These are phyloP conservation scores for Saccharomycopsis lassenensis DNA, from an alignment of 805 yeast species.

Conservation along the genomic window DNA sequence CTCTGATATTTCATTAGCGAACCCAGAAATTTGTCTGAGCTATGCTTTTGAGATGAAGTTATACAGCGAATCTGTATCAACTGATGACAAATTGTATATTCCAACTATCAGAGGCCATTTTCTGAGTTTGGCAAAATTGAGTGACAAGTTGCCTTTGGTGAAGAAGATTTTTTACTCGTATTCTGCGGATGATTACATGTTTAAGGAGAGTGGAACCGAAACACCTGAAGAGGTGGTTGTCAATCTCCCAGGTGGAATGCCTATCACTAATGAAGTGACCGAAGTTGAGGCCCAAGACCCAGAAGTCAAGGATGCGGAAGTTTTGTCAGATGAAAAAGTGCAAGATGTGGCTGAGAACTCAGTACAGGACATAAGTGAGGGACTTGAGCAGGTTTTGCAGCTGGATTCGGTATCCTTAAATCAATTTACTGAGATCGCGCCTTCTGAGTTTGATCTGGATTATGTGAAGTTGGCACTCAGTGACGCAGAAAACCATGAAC, in stretches of 20 bases:
- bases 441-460: background rate
- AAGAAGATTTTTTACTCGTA: conserved; percentile 26
- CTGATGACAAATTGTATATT: conserved; percentile 30
- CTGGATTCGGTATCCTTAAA: too few relatives aligned
- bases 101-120: conserved; percentile 34
- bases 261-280: too few relatives aligned
- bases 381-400: too few relatives aligned
- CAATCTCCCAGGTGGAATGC: too few relatives aligned
- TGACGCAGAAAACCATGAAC: background rate
- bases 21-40: conserved; percentile 39
- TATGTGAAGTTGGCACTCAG: background rate
- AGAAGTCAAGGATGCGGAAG: too few relatives aligned
- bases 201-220: too few relatives aligned
- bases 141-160: conserved; percentile 24
- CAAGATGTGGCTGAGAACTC: too few relatives aligned
- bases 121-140: conserved; percentile 29
- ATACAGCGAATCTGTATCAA: conserved; percentile 22
- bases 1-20: conserved; percentile 41
- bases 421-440: too few relatives aligned
- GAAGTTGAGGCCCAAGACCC: too few relatives aligned
- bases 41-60: conserved; percentile 38
- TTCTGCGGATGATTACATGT: conserved; percentile 13
- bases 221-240: too few relatives aligned
- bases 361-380: too few relatives aligned
- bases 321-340: too few relatives aligned